Evolutionary conservation across 176 grass and related monocot genomes (phyloP), one percentile per base, ranked within the genome.

Genomic region (Avena insularis): DNA sequence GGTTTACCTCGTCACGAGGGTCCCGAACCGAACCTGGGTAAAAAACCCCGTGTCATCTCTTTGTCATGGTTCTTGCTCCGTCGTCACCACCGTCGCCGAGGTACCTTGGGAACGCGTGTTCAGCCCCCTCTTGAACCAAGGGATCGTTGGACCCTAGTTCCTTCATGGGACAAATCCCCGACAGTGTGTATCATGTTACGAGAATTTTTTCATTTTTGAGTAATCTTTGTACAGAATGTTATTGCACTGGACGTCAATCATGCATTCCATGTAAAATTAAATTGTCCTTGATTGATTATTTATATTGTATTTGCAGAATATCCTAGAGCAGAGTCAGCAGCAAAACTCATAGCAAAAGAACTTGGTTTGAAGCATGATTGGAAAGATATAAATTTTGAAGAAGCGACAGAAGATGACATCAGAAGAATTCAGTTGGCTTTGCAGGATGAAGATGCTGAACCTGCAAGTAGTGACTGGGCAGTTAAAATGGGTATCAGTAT

Each of bases 401-500:
- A 94, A 81, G 87, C 92, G 33, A 85, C 91, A 51, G 77, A 87
- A 71, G 85, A 91, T 75, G 92, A 96, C 63, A 82, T 90, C 53
- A 77, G 68, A 88, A 86, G 58, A 84, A 99, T 94, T 75, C 83
- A 43, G 78, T 70, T 87, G 83, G 97, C 89, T 81, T 82, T 99
- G 58, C 80, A 92, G 71, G 97, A 99, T 51, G 97, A 99, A 87
- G 89, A 96, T 90, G 91, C 89, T 60, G 90, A 96, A 88, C 97
- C 97, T 29, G 85, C 85, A 29, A 94, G 95, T 83, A 87, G 77
- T 88, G 97, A 99, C 51, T 99, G 97, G 97, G 87, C 97, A 25
- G 97, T 99, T 61, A 99, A 96, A 89, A 90, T 99, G 97, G 97
- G 94, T 19, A 99, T 99, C 72, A 99, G 91, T 88, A 90, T 99